A percentile compares a stretch with the other conserved stretches of the same genome.
These are phyloP conservation scores for Arctium lappa DNA, from an alignment of 129 eudicot species.

Conservation along the genomic window DNA sequence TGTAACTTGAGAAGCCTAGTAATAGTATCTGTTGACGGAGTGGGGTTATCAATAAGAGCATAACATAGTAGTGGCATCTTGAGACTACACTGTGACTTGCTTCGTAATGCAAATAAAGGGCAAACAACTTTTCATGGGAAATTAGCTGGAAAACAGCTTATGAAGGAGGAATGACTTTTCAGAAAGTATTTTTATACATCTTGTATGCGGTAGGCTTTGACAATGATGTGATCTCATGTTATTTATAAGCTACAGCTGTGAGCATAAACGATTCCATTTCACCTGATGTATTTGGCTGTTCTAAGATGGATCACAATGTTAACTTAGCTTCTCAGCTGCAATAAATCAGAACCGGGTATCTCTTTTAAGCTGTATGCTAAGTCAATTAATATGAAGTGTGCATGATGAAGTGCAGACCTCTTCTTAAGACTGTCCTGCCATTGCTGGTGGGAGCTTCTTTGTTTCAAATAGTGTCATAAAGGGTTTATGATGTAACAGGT, in stretches of 20 bases:
- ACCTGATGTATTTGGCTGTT: slow-evolving; percentile 5
- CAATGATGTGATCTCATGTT: slow-evolving; percentile 1
- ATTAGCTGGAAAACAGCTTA: neutral
- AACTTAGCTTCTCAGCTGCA: neutral
- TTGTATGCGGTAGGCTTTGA: neutral
- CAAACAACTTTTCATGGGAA: neutral
- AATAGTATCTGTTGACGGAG: neutral
- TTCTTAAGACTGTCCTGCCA: neutral
- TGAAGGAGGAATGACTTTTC: neutral
- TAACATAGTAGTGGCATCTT: neutral
- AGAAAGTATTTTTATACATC: neutral
- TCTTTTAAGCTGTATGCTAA: neutral
- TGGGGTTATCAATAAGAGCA: neutral
- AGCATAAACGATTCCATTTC: neutral
- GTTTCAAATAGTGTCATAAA: neutral
- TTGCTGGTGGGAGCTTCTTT: slow-evolving; percentile 8
- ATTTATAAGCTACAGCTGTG: neutral
- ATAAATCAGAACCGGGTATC: neutral
- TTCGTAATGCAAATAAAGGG: neutral
- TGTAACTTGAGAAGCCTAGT: neutral
- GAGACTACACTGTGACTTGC: neutral
- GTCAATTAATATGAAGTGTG: neutral
- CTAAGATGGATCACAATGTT: neutral
- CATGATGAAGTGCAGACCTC: neutral
- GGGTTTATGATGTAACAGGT: neutral